These are phyloP conservation scores for Carex myosuroides DNA, from an alignment of 176 grass and related monocot genomes.

Conservation along the genomic window DNA sequence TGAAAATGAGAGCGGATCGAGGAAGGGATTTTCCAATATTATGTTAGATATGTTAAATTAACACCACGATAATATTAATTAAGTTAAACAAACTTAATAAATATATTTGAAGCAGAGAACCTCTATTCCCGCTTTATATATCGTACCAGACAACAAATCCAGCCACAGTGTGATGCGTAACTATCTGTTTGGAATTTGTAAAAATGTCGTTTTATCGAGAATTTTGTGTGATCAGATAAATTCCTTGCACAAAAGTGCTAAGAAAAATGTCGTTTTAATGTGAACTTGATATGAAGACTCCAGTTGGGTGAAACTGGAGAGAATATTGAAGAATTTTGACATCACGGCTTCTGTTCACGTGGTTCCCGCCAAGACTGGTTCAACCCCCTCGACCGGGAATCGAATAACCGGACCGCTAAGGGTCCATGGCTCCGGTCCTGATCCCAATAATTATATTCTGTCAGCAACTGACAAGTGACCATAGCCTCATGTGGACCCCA, in stretches of 20 bases:
- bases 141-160: background rate
- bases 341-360: constrained; percentile 10
- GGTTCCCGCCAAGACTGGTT: constrained; percentile 21
- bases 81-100: no score
- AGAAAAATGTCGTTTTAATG: background rate
- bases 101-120: background rate
- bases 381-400: background rate
- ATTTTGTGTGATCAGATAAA: background rate
- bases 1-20: no score
- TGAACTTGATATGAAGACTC: background rate
- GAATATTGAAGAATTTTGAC: background rate
- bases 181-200: background rate
- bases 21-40: no score
- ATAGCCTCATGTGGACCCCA: constrained; percentile 19
- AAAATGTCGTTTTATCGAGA: background rate
- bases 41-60: no score
- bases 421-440: background rate
- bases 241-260: background rate
- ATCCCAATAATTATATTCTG: constrained; percentile 23
- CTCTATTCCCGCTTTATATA: background rate
- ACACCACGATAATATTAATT: no score
- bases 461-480: constrained; percentile 23
- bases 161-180: background rate
- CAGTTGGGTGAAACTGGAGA: background rate
- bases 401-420: background rate